Evolutionary conservation across 352 stramenopile species (phyloP), one percentile per base, ranked within the genome.

Genomic region (Pythium aristosporum): DNA sequence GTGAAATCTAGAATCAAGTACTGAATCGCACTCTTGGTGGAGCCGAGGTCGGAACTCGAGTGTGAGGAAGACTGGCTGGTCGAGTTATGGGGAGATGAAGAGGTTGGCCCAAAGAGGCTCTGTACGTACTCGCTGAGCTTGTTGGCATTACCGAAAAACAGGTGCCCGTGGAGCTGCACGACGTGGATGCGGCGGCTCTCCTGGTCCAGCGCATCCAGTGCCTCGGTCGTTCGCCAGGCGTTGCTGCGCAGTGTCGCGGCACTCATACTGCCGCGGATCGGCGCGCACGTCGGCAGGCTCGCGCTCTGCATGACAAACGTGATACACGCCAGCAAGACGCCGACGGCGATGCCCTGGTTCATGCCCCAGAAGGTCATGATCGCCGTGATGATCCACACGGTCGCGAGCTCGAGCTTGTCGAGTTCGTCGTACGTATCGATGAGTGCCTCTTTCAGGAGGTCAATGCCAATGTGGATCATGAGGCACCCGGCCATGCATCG

Each of bases 331-430:
- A 95, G 72, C 58, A 98, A 65, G 9, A 88, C 80, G 18, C 92
- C 94, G 49, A 96, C 87, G 3, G 93, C 80, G 39, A 98, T 80
- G 11, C 84, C 84, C 43, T 93, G 75, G 69, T 91, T 96, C 90
- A 98, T 98, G 5, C 92, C 92, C 82, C 83, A 95, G 41, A 96
- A 87, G 10, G 88, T 97, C 92, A 98, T 98, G 21, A 87, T 87
- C 34, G 91, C 74, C 12, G 83, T 77, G 54, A 98, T 98, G 5
- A 85, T 71, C 90, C 86, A 97, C 39, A 98, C 96, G 0, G 87
- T 96, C 23, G 73, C 78, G 16, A 98, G 92, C 53, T 98, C 94
- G 62, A 98, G 69, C 15, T 69, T 71, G 79, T 98, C 92, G 12
- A 97, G 86, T 59, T 97, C 90, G 20, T 81, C 73, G 54, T 87